Evolutionary conservation across 768 basidiomycete species (phyloP), one percentile per base, ranked within the genome.

Genomic region (Leccinum incarnatum): DNA sequence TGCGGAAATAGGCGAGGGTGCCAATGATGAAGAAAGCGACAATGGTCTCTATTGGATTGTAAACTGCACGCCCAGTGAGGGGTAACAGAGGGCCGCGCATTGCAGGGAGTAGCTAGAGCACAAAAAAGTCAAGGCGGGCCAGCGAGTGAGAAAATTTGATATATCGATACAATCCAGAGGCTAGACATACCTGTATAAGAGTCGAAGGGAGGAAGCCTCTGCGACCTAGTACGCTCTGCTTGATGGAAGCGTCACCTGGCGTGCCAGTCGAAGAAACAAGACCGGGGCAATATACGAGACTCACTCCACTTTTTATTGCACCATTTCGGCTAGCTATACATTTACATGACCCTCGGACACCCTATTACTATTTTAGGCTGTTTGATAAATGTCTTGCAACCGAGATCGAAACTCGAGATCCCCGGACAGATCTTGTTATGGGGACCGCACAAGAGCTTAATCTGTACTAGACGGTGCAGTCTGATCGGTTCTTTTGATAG

Each of bases 1-100:
- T 81, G 68, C 96, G 94, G 73, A 98, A 97, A 74, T 98, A 98
- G 50, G 93, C 90, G 53, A 98, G 83, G 1, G 97, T 98, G 21
- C 91, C 89, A 59, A 95, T 72, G 67, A 95, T 85, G 72, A 87
- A 92, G 78, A 93, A 89, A 72, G 86, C 84, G 57, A 97, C 94
- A 62, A 97, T 93, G 8, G 90, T 89, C 69, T 98, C 95, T 62
- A 93, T 91, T 51, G 91, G 91, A 5, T 79, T 86, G 71, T 85
- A 85, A 15, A 87, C 88, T 1, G 89, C 86, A 62, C 88, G 86
- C 14, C 81, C 81, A 5, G 88, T 88, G 63, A 92, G 78, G 2
- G 88, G 87, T 46, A 86, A 78, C 40, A 89, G 76, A 29, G 89
- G 64, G 11, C 84, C 81, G 57, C 87, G 80, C 83, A 90, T 82